Conservation (phyloP, 78 protist genomes). For the Ministeria vibrans region DNA sequence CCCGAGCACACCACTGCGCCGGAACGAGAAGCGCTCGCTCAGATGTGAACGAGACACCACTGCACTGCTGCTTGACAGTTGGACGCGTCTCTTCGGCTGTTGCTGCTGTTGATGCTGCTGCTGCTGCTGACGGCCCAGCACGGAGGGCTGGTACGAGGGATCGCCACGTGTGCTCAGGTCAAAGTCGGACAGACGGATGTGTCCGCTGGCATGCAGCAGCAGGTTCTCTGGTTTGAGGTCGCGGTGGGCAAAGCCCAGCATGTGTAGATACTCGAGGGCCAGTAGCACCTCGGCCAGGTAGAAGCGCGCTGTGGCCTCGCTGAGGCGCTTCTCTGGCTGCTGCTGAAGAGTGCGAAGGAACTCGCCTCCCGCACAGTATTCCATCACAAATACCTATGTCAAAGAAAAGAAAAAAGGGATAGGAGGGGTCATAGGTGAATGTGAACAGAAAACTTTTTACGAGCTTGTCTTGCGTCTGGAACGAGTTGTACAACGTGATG, state of each 20-base stretch:
- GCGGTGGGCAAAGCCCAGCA: conserved; percentile 54
- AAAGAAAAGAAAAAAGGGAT: too few species aligned
- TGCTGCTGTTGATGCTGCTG: too few species aligned
- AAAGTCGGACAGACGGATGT: conserved; percentile 55
- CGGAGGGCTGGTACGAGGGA: conserved; percentile 14
- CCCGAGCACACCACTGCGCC: too few species aligned
- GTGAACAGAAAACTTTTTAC: too few species aligned
- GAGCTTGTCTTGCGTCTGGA: conserved; percentile 54
- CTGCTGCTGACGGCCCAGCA: too few species aligned
- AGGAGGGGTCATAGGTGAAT: too few species aligned
- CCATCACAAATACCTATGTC: conserved; percentile 56
- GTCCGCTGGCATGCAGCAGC: conserved; percentile 53
- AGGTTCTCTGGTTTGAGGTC: conserved; percentile 74
- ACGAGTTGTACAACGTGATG: conserved; percentile 52
- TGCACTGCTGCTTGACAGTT: too few species aligned
- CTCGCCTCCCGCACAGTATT: conserved; percentile 39
- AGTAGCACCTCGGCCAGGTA: conserved; percentile 68
- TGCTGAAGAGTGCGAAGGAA: conserved; percentile 27
- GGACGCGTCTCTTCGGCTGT: too few species aligned
- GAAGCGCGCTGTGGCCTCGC: conserved; percentile 34
- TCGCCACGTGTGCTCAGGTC: conserved; percentile 35
- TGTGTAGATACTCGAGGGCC: conserved; percentile 66
- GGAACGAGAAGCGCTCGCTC: too few species aligned
- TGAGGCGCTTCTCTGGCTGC: conserved; percentile 11
- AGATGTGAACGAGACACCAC: too few species aligned